phyloP scores from a whole-genome alignment of 2,329 filamentous ascomycete genomes.

The Chalaropsis ovoidea region DNA sequence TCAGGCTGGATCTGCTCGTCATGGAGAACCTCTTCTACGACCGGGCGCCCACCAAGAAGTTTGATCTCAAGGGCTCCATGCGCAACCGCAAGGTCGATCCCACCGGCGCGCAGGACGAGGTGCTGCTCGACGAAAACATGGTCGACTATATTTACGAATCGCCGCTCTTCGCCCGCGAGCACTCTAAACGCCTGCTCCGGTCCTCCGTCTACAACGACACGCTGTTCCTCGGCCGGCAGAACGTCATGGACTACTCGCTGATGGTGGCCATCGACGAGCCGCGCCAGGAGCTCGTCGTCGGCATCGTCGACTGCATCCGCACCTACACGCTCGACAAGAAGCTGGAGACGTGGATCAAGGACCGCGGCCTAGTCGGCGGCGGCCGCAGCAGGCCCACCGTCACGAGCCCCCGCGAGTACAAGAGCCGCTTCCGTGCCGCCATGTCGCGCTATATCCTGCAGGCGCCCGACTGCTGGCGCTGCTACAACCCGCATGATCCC shows the following conservation, averaged over 20 bases:
- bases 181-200: constrained; percentile 85
- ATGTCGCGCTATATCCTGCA: constrained; percentile 84
- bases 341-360: constrained; percentile 99
- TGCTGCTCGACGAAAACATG: constrained; percentile 95
- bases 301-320: constrained; percentile 95
- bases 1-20: constrained; percentile 84
- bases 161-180: constrained; percentile 86
- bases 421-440: constrained; percentile 86
- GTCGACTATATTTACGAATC: constrained; percentile 98
- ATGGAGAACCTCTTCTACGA: constrained; percentile 99
- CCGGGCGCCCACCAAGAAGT: constrained; percentile 74
- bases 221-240: constrained; percentile 82
- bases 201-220: constrained; percentile 97
- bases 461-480: constrained; percentile 66
- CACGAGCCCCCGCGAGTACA: constrained; percentile 95
- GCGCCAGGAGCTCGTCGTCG: constrained; percentile 83
- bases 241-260: constrained; percentile 97
- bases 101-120: constrained; percentile 91
- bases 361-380: constrained; percentile 70
- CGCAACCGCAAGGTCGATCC: constrained; percentile 94
- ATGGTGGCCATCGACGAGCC: constrained; percentile 96
- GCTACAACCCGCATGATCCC: constrained; percentile 35
- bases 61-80: constrained; percentile 97
- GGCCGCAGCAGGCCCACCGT: constrained; percentile 82
- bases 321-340: constrained; percentile 99